A percentile compares a stretch with the other conserved stretches of the same genome.
phyloP scores from a whole-genome alignment of 2,329 filamentous ascomycete species.

The Arthroderma sp. region DNA sequence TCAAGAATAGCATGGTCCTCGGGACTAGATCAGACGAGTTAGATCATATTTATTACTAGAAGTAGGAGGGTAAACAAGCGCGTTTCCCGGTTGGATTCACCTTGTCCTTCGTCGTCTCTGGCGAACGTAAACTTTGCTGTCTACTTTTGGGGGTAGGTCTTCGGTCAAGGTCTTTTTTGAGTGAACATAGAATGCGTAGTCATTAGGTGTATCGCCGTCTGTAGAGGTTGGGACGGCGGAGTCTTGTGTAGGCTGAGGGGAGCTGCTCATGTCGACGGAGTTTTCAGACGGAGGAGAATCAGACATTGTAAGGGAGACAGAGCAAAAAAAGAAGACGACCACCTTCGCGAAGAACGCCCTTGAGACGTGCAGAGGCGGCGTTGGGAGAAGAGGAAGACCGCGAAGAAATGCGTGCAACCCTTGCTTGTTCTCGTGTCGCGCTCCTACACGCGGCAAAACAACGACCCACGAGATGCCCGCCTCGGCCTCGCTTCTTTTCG shows the following conservation, averaged over 20 bases:
- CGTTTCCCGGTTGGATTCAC: conserved; percentile 23
- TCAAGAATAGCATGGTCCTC: conserved; percentile 85
- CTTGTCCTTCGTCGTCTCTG: conserved; percentile 51
- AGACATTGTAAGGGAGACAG: too few species aligned
- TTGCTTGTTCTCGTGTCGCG: too few species aligned
- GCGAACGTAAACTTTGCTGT: conserved; percentile 46
- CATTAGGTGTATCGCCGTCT: conserved; percentile 22
- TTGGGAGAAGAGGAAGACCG: too few species aligned
- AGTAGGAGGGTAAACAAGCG: not conserved
- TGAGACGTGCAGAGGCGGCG: too few species aligned
- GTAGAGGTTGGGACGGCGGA: conserved; percentile 15
- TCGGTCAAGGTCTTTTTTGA: conserved; percentile 44
- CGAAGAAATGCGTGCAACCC: too few species aligned
- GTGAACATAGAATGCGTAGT: conserved; percentile 47
- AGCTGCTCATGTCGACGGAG: too few species aligned
- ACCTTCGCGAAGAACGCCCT: too few species aligned
- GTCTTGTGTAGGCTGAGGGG: not conserved
- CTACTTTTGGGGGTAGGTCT: conserved; percentile 43
- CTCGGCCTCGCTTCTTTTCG: too few species aligned
- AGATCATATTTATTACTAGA: not conserved
- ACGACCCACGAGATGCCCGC: too few species aligned
- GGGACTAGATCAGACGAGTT: conserved; percentile 41
- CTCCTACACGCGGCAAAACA: too few species aligned
- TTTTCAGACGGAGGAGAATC: too few species aligned
- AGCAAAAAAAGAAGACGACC: too few species aligned